Conservation (phyloP, 768 basidiomycete species). For the Suillus sp. region DNA sequence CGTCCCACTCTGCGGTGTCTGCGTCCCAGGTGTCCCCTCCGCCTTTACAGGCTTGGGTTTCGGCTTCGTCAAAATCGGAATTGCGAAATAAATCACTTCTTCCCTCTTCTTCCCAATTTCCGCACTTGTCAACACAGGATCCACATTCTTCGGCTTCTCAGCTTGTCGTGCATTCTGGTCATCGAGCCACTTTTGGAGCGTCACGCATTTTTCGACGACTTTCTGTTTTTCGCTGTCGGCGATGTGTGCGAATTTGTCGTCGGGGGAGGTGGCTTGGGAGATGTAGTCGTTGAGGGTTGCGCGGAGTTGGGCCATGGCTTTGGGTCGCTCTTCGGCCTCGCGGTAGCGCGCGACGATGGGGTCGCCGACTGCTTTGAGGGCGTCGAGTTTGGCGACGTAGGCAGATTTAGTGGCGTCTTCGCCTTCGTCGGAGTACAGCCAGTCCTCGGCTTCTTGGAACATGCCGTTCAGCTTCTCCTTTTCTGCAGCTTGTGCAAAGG, state of each 20-base stretch:
- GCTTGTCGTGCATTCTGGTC: constrained; percentile 86
- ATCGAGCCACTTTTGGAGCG: constrained; percentile 92
- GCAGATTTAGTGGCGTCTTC: constrained; percentile 95
- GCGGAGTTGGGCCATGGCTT: constrained; percentile 72
- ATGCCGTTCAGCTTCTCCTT: constrained; percentile 73
- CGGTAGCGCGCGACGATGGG: constrained; percentile 81
- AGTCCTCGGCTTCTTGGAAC: constrained; percentile 85
- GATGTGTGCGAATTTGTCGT: constrained; percentile 90
- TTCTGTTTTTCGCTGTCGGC: constrained; percentile 83
- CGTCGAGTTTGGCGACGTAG: constrained; percentile 84
- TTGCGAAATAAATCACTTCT: constrained; percentile 87
- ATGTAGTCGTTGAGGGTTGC: constrained; percentile 89
- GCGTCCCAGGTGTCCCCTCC: constrained; percentile 52
- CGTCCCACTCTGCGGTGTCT: constrained; percentile 70
- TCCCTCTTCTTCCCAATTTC: constrained; percentile 93
- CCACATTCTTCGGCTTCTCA: constrained; percentile 86
- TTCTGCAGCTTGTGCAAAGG: constrained; percentile 74
- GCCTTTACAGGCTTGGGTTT: constrained; percentile 84
- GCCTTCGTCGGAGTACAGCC: constrained; percentile 96
- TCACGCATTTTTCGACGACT: constrained; percentile 89
- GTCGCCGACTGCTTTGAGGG: constrained; percentile 84
- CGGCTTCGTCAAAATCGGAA: constrained; percentile 87
- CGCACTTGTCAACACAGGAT: constrained; percentile 76
- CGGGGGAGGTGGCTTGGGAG: constrained; percentile 75
- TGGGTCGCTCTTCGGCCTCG: constrained; percentile 81